These are phyloP conservation scores for Hypoxylon sp. DNA, from an alignment of 2,329 filamentous ascomycete genomes.

Conservation along the genomic window DNA sequence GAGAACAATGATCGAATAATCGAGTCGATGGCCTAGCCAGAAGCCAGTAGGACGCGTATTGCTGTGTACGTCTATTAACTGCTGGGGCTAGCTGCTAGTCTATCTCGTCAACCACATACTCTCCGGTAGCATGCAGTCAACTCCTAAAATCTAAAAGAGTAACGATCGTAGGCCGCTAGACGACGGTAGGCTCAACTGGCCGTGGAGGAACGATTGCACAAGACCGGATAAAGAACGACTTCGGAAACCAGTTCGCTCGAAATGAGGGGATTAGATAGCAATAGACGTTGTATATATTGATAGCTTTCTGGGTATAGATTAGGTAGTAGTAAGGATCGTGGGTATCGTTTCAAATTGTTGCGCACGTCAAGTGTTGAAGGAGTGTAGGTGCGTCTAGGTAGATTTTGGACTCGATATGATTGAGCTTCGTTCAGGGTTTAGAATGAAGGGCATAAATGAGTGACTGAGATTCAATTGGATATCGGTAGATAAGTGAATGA, in stretches of 20 bases:
- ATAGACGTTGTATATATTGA: background rate
- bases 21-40: background rate
- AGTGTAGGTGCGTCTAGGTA: slow-evolving; percentile 30
- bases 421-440: slow-evolving; percentile 2
- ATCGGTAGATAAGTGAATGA: slow-evolving; percentile 17
- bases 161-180: slow-evolving; percentile 5
- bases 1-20: background rate
- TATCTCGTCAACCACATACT: slow-evolving; percentile 34
- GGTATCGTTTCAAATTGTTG: slow-evolving; percentile 33
- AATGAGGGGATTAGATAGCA: slow-evolving; percentile 10
- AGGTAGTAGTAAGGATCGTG: slow-evolving; percentile 36
- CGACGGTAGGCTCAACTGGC: background rate
- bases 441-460: slow-evolving; percentile 30
- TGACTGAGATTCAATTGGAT: slow-evolving; percentile 16
- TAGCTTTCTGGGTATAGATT: slow-evolving; percentile 6
- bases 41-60: slow-evolving; percentile 3
- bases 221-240: slow-evolving; percentile 11
- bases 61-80: background rate
- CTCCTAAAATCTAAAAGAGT: background rate
- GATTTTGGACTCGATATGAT: slow-evolving; percentile 14
- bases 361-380: slow-evolving; percentile 25
- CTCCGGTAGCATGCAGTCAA: slow-evolving; percentile 13
- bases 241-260: slow-evolving; percentile 6
- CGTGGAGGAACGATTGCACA: background rate
- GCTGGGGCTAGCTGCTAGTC: background rate